A percentile compares a stretch with the other conserved stretches of the same genome.
These are phyloP conservation scores for Ricinus communis DNA, from an alignment of 345 rosid species.

Conservation along the genomic window DNA sequence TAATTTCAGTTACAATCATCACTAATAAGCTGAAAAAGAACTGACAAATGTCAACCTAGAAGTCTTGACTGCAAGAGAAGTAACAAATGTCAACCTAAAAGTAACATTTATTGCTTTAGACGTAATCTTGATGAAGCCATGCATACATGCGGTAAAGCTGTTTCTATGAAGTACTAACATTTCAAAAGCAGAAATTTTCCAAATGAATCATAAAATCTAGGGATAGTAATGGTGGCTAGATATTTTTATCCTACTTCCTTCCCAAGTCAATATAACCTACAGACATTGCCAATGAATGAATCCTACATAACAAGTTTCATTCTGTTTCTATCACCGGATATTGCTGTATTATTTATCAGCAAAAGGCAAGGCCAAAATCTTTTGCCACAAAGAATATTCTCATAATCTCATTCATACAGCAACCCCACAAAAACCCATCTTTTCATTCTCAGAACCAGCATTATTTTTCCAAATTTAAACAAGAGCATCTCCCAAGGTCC, in stretches of 20 bases:
- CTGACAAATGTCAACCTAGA: too few relatives aligned
- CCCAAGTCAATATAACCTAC: background rate
- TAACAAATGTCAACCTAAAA: background rate
- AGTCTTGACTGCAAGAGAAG: background rate
- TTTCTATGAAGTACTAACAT: too few relatives aligned
- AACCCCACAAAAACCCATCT: constrained; percentile 29
- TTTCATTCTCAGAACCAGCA: constrained; percentile 22
- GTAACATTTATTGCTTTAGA: background rate
- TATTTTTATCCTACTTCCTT: background rate
- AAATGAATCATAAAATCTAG: too few relatives aligned
- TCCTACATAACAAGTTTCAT: constrained; percentile 11
- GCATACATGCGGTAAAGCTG: background rate
- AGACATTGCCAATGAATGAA: constrained; percentile 8
- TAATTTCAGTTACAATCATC: too few relatives aligned
- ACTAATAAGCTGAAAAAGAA: too few relatives aligned
- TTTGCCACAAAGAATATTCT: constrained; percentile 34
- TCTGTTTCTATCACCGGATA: constrained; percentile 12
- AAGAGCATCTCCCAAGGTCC: constrained; percentile 33
- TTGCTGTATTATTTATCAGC: background rate
- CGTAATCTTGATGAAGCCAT: background rate
- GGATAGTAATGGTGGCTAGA: too few relatives aligned
- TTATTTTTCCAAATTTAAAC: constrained; percentile 26
- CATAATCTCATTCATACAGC: constrained; percentile 20
- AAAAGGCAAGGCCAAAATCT: constrained; percentile 19
- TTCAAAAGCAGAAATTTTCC: too few relatives aligned